Evolutionary conservation across 2,329 filamentous ascomycete genomes (phyloP).

Genomic region (Colletotrichum viniferum): DNA sequence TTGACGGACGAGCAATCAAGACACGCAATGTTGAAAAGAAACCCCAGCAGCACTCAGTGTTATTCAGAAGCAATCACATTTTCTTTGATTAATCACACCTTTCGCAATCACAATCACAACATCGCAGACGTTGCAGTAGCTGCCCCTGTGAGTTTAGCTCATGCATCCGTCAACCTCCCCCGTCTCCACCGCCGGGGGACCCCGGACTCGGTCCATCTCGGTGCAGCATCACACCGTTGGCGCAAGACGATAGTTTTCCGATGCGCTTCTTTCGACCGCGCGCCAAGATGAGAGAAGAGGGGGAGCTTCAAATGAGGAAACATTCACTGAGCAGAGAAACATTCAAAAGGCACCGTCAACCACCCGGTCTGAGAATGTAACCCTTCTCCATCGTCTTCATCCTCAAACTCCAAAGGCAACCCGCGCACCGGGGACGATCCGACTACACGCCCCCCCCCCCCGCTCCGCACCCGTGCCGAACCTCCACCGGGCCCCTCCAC

Average conservation of each 20-base stretch:
- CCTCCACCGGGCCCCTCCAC: neutral
- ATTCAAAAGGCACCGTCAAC: neutral
- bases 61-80: neutral
- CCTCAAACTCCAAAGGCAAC: neutral
- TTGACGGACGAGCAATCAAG: neutral
- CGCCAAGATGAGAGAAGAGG: neutral
- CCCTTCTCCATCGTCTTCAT: neutral
- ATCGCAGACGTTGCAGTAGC: neutral
- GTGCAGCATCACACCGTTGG: constrained; percentile 5
- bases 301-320: neutral
- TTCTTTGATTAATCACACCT: constrained; percentile 11
- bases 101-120: neutral
- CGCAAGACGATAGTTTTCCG: neutral
- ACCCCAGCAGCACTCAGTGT: no score
- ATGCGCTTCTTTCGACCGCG: neutral
- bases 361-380: neutral
- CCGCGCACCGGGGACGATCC: neutral
- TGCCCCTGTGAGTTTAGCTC: constrained; percentile 11
- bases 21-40: neutral
- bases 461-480: neutral
- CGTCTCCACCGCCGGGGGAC: neutral
- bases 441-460: neutral
- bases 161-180: neutral
- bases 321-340: neutral
- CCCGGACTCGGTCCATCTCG: constrained; percentile 16